These are phyloP conservation scores for Salvia splendens DNA, from an alignment of 257 asterid genomes.

Conservation along the genomic window DNA sequence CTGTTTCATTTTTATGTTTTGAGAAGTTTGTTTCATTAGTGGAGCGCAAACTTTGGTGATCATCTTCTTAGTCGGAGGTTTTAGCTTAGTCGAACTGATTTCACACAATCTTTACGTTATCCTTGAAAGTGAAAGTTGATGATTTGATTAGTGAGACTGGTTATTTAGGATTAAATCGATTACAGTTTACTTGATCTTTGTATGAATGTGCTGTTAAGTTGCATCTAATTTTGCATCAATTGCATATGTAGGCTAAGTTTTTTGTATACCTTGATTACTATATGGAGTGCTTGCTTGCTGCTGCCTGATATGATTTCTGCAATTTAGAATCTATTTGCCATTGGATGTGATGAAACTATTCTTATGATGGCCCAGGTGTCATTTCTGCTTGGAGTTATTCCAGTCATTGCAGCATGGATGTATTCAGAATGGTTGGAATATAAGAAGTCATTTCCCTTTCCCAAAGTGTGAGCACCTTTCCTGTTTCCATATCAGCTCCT, in stretches of 20 bases:
- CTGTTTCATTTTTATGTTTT: neutral
- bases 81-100: neutral
- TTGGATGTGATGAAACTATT: conserved; percentile 9
- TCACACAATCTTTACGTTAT: conserved; percentile 6
- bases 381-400: conserved; percentile 73
- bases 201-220: conserved; percentile 2
- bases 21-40: conserved; percentile 23
- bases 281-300: neutral
- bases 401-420: conserved; percentile 69
- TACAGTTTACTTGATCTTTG: conserved; percentile 13
- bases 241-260: neutral
- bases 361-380: conserved; percentile 62
- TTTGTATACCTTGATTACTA: neutral
- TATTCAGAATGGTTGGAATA: conserved; percentile 78
- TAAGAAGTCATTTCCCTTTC: conserved; percentile 46
- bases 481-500: conserved; percentile 15
- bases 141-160: conserved; percentile 3
- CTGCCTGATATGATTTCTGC: conserved; percentile 22
- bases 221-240: conserved; percentile 7
- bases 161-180: conserved; percentile 11
- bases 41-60: conserved; percentile 20
- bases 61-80: conserved; percentile 20
- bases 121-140: conserved; percentile 1
- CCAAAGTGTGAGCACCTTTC: conserved; percentile 62
- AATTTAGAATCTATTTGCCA: neutral